Base-by-base conservation (phyloP, 352 stramenopile genomes). In the Globisporangium heterothallicum region DNA sequence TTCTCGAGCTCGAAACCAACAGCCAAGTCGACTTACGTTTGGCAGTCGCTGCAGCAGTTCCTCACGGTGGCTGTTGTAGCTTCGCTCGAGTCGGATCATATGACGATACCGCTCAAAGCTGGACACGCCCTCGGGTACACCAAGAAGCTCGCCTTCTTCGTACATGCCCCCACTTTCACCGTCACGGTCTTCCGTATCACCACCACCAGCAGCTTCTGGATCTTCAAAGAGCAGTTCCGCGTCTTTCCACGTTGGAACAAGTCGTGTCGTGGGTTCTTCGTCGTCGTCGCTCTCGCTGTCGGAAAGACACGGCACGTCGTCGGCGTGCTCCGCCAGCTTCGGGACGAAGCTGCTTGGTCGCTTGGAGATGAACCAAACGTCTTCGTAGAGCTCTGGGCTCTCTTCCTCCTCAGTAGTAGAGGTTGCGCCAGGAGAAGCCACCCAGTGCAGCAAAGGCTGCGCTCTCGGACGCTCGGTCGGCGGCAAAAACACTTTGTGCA, bases 271-370 rank as follows among this genome's bases (percentile, higher is more conserved):
- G 27, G n/a, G 64, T 29, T 24, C 36, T 2, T 51, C 36, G 9
- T 61, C 44, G 2, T 83, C 70, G 30, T 91, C 80, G 55, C 78
- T 92, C 34, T 92, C 80, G 44, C 80, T 92, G 50, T 92, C 80
- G 4, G 78, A 89, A 34, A 92, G 64, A 56, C 48, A 66, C 8
- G 73, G 62, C 6, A 92, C 66, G 44, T 82, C 66, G 40, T 73
- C 67, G 0, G 67, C 38, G n/a, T 53, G 10, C 40, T 47, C 32
- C 18, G 63, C 66, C 14, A 87, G 51, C 14, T 40, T 29, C 1
- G 77, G 77, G 8, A 78, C 68, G 10, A 59, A 57, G 10, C 52
- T 51, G 12, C 43, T 58, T 3, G 43, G 46, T 3, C 46, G 58
- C 8, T 60, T 54, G 6, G 41, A 59, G 8, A 78, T 53, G 36